Conservation (phyloP, 208 protist species). For the Leishmania aethiopica region DNA sequence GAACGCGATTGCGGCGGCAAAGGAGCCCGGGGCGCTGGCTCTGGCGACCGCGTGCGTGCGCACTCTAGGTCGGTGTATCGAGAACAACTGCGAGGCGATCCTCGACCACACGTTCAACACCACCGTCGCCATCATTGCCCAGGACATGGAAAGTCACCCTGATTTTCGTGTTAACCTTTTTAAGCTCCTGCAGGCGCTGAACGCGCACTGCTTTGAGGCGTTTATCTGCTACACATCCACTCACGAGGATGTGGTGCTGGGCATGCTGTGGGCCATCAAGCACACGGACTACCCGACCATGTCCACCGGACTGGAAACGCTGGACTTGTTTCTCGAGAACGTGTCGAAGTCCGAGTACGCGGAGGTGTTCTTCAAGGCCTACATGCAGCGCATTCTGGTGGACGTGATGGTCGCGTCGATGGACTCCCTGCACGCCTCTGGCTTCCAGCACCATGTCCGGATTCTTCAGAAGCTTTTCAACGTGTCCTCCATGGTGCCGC, state of each 20-base stretch:
- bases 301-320: constrained; percentile 91
- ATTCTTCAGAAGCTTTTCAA: constrained; percentile 81
- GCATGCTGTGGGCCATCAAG: constrained; percentile 98
- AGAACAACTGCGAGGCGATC: constrained; percentile 92
- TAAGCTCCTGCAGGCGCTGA: constrained; percentile 96
- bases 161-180: constrained; percentile 98
- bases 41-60: constrained; percentile 92
- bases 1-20: constrained; percentile 74
- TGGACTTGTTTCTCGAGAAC: constrained; percentile 93
- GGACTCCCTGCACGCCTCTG: constrained; percentile 84
- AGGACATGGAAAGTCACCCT: constrained; percentile 96
- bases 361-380: constrained; percentile 73
- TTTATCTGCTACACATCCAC: constrained; percentile 75
- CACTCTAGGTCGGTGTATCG: constrained; percentile 79
- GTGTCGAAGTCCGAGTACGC: constrained; percentile 56
- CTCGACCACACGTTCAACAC: constrained; percentile 96
- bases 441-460: constrained; percentile 70
- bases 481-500: constrained; percentile 63
- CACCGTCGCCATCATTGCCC: constrained; percentile 98
- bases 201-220: constrained; percentile 91
- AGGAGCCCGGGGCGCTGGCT: constrained; percentile 95
- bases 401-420: constrained; percentile 83
- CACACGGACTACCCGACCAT: constrained; percentile 97
- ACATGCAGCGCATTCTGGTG: constrained; percentile 80
- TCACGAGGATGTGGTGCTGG: constrained; percentile 92